Evolutionary conservation across 192 early-diverging fungal genomes (phyloP).

Genomic region (Coemansia sp.): DNA sequence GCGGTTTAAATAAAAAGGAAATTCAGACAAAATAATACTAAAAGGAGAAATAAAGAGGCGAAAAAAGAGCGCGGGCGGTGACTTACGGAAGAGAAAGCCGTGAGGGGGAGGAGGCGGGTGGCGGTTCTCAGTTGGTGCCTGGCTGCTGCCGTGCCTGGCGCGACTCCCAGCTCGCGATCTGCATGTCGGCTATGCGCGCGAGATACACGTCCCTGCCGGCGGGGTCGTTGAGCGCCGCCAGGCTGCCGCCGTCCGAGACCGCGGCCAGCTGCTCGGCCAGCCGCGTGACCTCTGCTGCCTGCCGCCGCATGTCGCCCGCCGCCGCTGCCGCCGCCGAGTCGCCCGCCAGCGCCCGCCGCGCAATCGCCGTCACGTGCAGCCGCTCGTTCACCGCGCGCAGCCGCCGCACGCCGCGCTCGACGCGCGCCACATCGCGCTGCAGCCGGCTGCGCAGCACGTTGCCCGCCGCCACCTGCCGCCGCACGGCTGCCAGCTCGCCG

Average conservation of each 20-base stretch:
- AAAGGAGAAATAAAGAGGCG: background rate
- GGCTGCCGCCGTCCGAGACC: background rate
- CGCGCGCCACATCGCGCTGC: conserved; percentile 22
- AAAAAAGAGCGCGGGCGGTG: background rate
- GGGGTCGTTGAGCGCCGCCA: conserved; percentile 32
- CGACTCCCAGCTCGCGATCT: conserved; percentile 20
- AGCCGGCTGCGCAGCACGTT: conserved; percentile 30
- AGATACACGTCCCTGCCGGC: conserved; percentile 44
- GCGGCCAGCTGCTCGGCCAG: conserved; percentile 32
- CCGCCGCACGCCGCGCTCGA: conserved; percentile 25
- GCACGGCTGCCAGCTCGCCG: conserved; percentile 28
- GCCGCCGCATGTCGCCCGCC: conserved; percentile 14
- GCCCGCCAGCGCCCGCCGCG: conserved; percentile 8
- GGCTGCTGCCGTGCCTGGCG: conserved; percentile 22
- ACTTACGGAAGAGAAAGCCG: background rate
- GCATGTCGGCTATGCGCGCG: conserved; percentile 38
- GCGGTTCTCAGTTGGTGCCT: no score
- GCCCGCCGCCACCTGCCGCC: conserved; percentile 29
- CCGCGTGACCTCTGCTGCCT: conserved; percentile 19
- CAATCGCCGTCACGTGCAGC: conserved; percentile 26
- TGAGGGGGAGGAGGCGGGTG: no score
- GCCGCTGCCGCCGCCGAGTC: conserved; percentile 3
- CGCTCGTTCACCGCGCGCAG: conserved; percentile 42
- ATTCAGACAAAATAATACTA: background rate
- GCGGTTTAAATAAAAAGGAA: background rate